A percentile compares a stretch with the other conserved stretches of the same genome.
phyloP scores from a whole-genome alignment of 2,329 filamentous ascomycete species.

The Saccharata proteae region DNA sequence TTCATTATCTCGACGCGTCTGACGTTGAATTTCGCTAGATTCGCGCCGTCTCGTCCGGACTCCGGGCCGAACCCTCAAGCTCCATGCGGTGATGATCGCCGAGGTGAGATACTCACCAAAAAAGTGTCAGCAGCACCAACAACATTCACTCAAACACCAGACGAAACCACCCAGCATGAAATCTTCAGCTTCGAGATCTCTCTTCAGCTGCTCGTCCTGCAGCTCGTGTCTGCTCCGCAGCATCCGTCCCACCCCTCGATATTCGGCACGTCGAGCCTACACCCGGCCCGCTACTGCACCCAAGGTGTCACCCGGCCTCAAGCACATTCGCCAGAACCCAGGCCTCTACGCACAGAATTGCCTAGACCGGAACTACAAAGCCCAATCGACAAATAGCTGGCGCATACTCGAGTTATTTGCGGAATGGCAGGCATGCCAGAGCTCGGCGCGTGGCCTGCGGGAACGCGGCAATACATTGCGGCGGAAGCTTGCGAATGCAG shows the following conservation, averaged over 20 bases:
- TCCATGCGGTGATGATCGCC: no score
- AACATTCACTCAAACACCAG: no score
- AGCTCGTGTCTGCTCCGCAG: slow-evolving; percentile 9
- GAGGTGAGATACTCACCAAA: no score
- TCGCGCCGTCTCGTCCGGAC: no score
- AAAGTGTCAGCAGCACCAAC: no score
- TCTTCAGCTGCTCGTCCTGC: slow-evolving; percentile 12
- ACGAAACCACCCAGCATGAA: no score
- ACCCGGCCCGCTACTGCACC: slow-evolving; percentile 59
- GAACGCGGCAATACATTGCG: slow-evolving; percentile 56
- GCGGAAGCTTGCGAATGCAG: slow-evolving; percentile 35
- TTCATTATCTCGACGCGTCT: no score
- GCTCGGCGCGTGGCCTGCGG: slow-evolving; percentile 47
- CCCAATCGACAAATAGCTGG: slow-evolving; percentile 39
- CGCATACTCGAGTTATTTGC: slow-evolving; percentile 40
- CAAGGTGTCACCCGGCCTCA: slow-evolving; percentile 69
- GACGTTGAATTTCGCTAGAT: no score
- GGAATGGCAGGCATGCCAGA: slow-evolving; percentile 39
- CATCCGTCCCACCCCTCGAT: slow-evolving; percentile 10
- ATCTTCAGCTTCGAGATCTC: slow-evolving; percentile 9
- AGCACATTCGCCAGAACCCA: slow-evolving; percentile 78
- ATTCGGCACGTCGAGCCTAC: slow-evolving; percentile 29
- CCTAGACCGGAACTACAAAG: slow-evolving; percentile 67
- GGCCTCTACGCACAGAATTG: slow-evolving; percentile 74
- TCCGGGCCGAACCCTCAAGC: no score